phyloP scores from a whole-genome alignment of 805 yeast genomes.

The Clavispora asparagi region DNA sequence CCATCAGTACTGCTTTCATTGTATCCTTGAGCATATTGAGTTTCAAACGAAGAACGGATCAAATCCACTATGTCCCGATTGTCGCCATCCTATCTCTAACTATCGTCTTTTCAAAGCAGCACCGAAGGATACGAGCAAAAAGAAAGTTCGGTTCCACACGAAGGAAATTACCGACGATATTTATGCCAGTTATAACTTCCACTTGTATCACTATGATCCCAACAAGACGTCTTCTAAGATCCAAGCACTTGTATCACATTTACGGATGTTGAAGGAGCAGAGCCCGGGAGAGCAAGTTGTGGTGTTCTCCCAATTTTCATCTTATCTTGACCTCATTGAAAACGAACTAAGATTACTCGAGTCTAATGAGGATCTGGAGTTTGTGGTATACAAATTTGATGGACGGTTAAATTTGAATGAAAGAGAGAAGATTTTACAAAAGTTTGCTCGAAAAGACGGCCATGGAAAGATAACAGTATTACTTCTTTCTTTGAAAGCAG shows the following conservation, averaged over 20 bases:
- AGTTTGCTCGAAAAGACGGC: constrained; percentile 37
- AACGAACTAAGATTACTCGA: constrained; percentile 42
- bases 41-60: constrained; percentile 48
- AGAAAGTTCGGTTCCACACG: constrained; percentile 28
- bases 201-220: constrained; percentile 42
- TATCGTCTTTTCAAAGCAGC: constrained; percentile 44
- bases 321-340: constrained; percentile 72
- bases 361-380: constrained; percentile 32
- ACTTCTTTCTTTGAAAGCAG: constrained; percentile 78
- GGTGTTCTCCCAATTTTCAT: constrained; percentile 87
- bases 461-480: constrained; percentile 42
- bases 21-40: constrained; percentile 69
- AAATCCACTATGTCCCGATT: constrained; percentile 65
- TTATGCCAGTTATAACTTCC: constrained; percentile 20
- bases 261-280: constrained; percentile 48
- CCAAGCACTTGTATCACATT: constrained; percentile 58
- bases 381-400: constrained; percentile 67
- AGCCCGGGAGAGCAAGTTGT: constrained; percentile 69
- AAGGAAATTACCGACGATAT: constrained; percentile 19
- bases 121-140: constrained; percentile 17
- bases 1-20: constrained; percentile 71
- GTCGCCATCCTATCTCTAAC: constrained; percentile 54
- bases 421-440: constrained; percentile 54
- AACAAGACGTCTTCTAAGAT: constrained; percentile 65
- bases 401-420: constrained; percentile 69